Evolutionary conservation across 495 filamentous ascomycete species (phyloP), one percentile per base, ranked within the genome.

Genomic region (Xylaria flabelliformis): DNA sequence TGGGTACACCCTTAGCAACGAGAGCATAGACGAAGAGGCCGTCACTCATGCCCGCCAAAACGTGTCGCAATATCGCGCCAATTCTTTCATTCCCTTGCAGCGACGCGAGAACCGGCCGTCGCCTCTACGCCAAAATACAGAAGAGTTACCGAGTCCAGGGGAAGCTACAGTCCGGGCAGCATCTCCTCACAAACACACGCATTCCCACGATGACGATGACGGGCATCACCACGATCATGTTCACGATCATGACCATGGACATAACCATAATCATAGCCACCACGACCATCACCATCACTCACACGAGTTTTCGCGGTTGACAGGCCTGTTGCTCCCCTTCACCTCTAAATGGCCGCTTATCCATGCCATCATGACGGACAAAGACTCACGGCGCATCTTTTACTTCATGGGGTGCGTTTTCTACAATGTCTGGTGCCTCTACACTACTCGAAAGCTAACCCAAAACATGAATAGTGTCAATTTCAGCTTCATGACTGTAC

Each of bases 321-420:
- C 92, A 24, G 88, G 84, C 17, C 85, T 91, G 53, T 78, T 97
- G 24, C 82, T 97, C 26, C 86, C 82, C 0, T 84, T 85, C 46
- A 90, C 90, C 21, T 85, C 91, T 67, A 84, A 83, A 36, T 95
- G 90, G 81, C 93, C 94, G 3, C 79, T 98, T 17, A 72, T 97
- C 17, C 90, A 97, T 70, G 90, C 93, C 69, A 94, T 99, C 71
- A 81, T 99, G 71, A 87, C 91, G 32, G 94, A 97, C 74, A 95
- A 94, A 75, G 95, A 99, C 80, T 98, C 97, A 9, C 89, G 96
- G 46, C 89, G 96, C 39, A 99, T 99, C 72, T 95, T 97, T 76
- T 99, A 98, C 83, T 99, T 99, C 70, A 97, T 97, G 90, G 86
- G 82, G 94, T 96, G 84, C 73, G 89, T 83, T 9, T 13, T 44